phyloP scores from a whole-genome alignment of 2,329 filamentous ascomycete species.

The Curvularia eragrostidis region DNA sequence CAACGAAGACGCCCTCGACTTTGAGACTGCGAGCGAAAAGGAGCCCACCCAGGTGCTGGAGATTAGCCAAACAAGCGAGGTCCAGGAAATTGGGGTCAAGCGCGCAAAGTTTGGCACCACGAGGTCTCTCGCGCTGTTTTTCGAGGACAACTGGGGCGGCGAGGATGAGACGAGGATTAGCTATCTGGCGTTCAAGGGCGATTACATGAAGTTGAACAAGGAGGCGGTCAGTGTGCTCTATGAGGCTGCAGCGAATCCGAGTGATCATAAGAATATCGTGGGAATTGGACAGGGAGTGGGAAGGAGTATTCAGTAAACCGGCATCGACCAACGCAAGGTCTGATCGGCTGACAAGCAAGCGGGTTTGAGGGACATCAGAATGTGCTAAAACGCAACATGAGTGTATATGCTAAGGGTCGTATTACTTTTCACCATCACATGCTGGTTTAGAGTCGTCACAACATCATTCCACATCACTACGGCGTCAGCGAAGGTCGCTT shows the following conservation, averaged over 20 bases:
- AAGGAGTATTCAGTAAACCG: conserved; percentile 41
- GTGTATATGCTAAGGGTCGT: background rate
- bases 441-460: background rate
- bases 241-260: conserved; percentile 90
- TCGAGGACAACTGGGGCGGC: conserved; percentile 89
- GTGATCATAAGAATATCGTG: conserved; percentile 71
- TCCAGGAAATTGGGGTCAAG: conserved; percentile 88
- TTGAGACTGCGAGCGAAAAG: conserved; percentile 73
- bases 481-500: conserved; percentile 21
- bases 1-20: conserved; percentile 85
- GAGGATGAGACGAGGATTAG: conserved; percentile 79
- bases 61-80: conserved; percentile 76
- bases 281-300: conserved; percentile 49
- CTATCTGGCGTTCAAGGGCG: conserved; percentile 92
- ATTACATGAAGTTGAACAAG: conserved; percentile 85
- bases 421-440: background rate
- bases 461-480: conserved; percentile 6
- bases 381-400: background rate
- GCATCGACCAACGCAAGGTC: background rate
- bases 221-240: conserved; percentile 88
- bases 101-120: conserved; percentile 88
- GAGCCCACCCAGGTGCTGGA: conserved; percentile 76
- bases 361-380: background rate
- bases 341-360: background rate
- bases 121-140: conserved; percentile 82